Base-by-base conservation (phyloP, 371 early-diverging fungal genomes). In the Saksenaea oblongispora region DNA sequence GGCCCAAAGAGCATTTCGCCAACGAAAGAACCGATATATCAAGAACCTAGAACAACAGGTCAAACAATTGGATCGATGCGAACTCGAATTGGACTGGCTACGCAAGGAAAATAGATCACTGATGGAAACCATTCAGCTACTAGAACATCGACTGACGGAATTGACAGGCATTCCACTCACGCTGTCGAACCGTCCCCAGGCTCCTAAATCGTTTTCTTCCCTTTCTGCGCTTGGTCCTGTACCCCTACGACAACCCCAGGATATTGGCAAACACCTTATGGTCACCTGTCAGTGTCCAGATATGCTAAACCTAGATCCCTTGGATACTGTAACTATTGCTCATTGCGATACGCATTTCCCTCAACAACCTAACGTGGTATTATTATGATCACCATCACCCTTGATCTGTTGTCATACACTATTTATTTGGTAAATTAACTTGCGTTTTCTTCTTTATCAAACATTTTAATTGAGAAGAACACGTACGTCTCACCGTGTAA, bases 1-100 rank as follows among this genome's bases (percentile, higher is more conserved):
- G 15, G 78, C 82, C 5, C 82, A 81, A 54, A 70, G 75, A n/a
- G 78, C 82, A 5, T 81, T 81, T 75, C 68, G 82, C 8, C 78
- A 81, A 58, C 53, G 82, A 42, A 42, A 79, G 51, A 79, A 78
- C 31, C 73, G 71, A 31, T 81, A 81, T 51, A 75, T 81, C 18
- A 78, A 78, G 42, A 77, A 78, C 28, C 59, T 81, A 26, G 82
- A 81, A 59, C 57, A 66, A 3, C 72, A 70, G 31, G 73, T 70
- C 22, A 76, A 75, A 34, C 73, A 72, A 44, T 72, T 78, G 74
- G 69, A 81, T 26, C 70, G 70, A 10, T 81, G 83, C 54, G 76
- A 83, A 24, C 73, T 76, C 2, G 79, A 81, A 66, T 71, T 86
- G 65, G 66, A 77, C 54, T 58, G 62, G 27, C 54, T 83, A 28